phyloP scores from a whole-genome alignment of 2,329 filamentous ascomycete species.

The Leptoxyphium fumago region DNA sequence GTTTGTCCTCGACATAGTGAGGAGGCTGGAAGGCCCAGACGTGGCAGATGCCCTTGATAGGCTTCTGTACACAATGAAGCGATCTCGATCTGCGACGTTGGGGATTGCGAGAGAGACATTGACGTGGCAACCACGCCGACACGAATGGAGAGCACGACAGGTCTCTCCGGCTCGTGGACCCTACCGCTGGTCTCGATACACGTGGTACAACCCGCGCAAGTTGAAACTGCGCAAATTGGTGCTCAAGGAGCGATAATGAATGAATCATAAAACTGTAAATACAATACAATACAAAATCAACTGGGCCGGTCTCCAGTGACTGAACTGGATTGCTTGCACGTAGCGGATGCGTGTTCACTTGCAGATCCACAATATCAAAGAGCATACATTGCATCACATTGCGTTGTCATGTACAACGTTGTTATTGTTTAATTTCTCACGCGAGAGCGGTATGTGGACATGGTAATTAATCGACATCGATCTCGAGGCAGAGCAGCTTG shows the following conservation, averaged over 20 bases:
- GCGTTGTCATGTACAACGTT: too few species aligned
- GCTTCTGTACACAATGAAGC: constrained; percentile 4
- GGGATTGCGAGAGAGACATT: not conserved
- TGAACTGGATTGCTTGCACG: too few species aligned
- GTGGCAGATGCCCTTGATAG: constrained; percentile 23
- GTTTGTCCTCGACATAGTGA: constrained; percentile 14
- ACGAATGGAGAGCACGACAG: not conserved
- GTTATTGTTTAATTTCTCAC: too few species aligned
- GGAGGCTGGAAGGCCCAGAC: constrained; percentile 27
- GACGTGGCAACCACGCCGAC: not conserved
- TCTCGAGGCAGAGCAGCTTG: too few species aligned
- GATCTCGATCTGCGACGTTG: not conserved
- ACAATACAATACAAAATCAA: too few species aligned
- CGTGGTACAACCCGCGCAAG: not conserved
- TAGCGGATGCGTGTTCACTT: too few species aligned
- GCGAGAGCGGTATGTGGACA: too few species aligned
- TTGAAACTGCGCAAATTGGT: not conserved
- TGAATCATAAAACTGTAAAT: too few species aligned
- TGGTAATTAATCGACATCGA: too few species aligned
- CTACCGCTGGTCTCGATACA: not conserved
- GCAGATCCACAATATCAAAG: too few species aligned
- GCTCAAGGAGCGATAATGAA: not conserved
- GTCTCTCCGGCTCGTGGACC: not conserved
- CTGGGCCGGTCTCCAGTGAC: too few species aligned
- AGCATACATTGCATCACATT: too few species aligned